A percentile compares a stretch with the other conserved stretches of the same genome.
phyloP scores from a whole-genome alignment of 1,284 basidiomycete species.

The Sphagnurus paluster region DNA sequence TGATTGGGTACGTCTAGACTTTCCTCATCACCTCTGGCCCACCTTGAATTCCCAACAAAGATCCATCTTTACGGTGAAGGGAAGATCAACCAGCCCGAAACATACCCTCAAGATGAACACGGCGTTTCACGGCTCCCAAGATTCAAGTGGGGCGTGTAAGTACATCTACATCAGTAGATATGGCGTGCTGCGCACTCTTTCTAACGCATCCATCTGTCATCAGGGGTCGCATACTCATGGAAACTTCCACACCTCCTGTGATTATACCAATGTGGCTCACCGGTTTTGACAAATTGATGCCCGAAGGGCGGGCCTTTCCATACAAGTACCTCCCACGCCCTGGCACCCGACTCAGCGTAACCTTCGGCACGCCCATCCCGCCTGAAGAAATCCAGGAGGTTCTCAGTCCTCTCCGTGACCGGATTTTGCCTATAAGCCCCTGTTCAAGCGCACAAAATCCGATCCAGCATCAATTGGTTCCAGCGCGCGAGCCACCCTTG shows the following conservation, averaged over 20 bases:
- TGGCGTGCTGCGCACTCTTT: no score
- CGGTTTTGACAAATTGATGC: conserved; percentile 90
- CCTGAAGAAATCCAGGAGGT: conserved; percentile 37
- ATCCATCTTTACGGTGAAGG: conserved; percentile 96
- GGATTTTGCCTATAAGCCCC: conserved; percentile 2
- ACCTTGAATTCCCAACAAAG: conserved; percentile 39
- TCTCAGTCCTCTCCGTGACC: conserved; percentile 13
- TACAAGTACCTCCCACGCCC: conserved; percentile 70
- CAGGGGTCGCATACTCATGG: conserved; percentile 86
- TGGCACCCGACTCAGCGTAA: conserved; percentile 63
- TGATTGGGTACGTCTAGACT: conserved; percentile 68
- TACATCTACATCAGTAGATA: conserved; percentile 34
- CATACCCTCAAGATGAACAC: conserved; percentile 43
- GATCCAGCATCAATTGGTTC: conserved; percentile 3
- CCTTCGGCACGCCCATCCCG: conserved; percentile 69
- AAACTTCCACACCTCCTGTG: conserved; percentile 68
- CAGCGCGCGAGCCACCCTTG: not conserved
- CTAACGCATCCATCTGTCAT: no score
- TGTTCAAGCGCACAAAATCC: conserved; percentile 4
- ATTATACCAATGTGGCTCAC: conserved; percentile 95
- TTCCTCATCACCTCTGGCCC: conserved; percentile 1
- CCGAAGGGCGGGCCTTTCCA: conserved; percentile 74
- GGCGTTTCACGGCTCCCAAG: conserved; percentile 55
- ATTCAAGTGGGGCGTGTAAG: conserved; percentile 97
- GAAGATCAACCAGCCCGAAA: conserved; percentile 77